phyloP scores from a whole-genome alignment of 306 rosid genomes.

The Glycine tomentella region DNA sequence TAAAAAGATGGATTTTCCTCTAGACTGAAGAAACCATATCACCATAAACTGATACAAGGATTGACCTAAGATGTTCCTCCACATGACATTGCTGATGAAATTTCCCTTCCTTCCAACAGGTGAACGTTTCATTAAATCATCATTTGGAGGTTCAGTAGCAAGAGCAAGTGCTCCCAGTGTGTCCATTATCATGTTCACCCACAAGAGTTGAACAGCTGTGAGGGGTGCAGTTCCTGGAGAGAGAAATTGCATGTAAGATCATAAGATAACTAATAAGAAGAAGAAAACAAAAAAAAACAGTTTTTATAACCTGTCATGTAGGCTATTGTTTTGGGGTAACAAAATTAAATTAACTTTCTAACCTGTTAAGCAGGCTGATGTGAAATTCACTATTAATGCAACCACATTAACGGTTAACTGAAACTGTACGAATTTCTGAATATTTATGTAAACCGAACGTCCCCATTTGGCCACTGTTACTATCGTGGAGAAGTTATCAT shows the following conservation, averaged over 20 bases:
- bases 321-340: not conserved
- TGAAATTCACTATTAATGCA: constrained; percentile 90
- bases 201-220: constrained; percentile 93
- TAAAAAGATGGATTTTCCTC: constrained; percentile 66
- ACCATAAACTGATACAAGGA: constrained; percentile 82
- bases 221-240: constrained; percentile 87
- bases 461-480: constrained; percentile 99
- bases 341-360: constrained; percentile 39
- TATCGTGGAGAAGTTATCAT: constrained; percentile 96
- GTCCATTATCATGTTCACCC: constrained; percentile 99
- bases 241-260: constrained; percentile 34
- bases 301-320: not conserved
- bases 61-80: constrained; percentile 96
- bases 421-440: constrained; percentile 96
- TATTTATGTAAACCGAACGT: constrained; percentile 92
- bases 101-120: constrained; percentile 94
- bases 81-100: constrained; percentile 94
- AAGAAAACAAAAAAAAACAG: not conserved
- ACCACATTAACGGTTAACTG: constrained; percentile 95
- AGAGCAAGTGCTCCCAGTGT: constrained; percentile 98
- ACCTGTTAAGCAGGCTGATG: constrained; percentile 96
- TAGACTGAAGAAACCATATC: constrained; percentile 87
- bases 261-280: constrained; percentile 36
- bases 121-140: constrained; percentile 83
- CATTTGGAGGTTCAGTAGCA: constrained; percentile 96